These are phyloP conservation scores for Fusarium haematococcum DNA, from an alignment of 2,329 filamentous ascomycete species.

Conservation along the genomic window DNA sequence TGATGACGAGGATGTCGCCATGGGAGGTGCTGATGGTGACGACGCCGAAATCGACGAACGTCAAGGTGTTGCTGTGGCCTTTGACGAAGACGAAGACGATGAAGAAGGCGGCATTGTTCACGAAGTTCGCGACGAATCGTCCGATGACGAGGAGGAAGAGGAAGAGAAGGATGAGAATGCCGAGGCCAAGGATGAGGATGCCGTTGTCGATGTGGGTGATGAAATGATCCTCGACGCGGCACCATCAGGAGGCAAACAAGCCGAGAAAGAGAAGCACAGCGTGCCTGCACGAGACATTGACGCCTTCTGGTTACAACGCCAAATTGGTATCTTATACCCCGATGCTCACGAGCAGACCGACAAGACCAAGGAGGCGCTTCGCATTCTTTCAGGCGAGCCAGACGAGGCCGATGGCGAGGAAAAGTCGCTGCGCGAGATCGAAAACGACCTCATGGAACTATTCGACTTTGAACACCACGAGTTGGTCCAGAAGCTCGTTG, in stretches of 20 bases:
- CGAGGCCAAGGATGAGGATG: constrained; percentile 63
- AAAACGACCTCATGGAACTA: constrained; percentile 98
- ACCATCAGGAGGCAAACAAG: constrained; percentile 57
- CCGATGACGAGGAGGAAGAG: constrained; percentile 80
- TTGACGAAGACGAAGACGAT: constrained; percentile 92
- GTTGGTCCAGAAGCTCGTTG: constrained; percentile 88
- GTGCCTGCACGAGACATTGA: constrained; percentile 92
- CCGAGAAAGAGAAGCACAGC: constrained; percentile 67
- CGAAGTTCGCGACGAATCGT: constrained; percentile 89
- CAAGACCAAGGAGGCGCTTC: constrained; percentile 87
- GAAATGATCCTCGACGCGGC: constrained; percentile 87
- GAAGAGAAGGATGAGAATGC: constrained; percentile 72
- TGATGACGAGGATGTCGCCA: constrained; percentile 88
- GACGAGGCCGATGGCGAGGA: constrained; percentile 81
- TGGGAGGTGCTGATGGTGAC: constrained; percentile 71
- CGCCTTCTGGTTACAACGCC: constrained; percentile 95
- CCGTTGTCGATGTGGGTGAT: constrained; percentile 74
- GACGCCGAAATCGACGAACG: constrained; percentile 89
- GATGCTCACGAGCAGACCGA: constrained; percentile 95
- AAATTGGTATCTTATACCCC: constrained; percentile 88
- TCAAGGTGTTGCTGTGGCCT: constrained; percentile 97
- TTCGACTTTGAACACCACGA: constrained; percentile 98
- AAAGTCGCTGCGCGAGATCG: constrained; percentile 89
- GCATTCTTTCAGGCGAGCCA: constrained; percentile 81
- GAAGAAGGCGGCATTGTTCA: constrained; percentile 81